Evolutionary conservation across 257 asterid genomes (phyloP).

Genomic region (Paulownia fortunei): DNA sequence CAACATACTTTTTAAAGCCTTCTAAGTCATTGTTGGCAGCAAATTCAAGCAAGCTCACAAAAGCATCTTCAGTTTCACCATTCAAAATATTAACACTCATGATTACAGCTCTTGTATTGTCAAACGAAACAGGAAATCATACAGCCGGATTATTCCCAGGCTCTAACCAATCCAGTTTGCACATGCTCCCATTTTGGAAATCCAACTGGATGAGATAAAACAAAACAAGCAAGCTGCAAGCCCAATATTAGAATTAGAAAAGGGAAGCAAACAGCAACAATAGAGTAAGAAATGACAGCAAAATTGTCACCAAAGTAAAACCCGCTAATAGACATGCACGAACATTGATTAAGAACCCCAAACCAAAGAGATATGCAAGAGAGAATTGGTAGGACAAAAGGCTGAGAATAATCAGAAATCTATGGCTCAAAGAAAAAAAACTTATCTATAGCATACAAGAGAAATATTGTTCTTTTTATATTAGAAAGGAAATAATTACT

Average conservation of each 20-base stretch:
- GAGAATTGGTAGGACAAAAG: too few species aligned
- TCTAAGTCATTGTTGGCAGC: constrained; percentile 78
- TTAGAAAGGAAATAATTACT: too few species aligned
- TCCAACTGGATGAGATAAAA: constrained; percentile 40
- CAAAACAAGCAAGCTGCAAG: constrained; percentile 32
- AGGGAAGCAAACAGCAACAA: neutral
- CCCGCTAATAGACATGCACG: neutral
- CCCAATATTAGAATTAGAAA: constrained; percentile 33
- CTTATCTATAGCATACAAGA: constrained; percentile 18
- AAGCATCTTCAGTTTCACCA: constrained; percentile 59
- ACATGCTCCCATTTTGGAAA: constrained; percentile 37
- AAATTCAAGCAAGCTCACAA: constrained; percentile 68
- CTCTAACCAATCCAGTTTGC: too few species aligned
- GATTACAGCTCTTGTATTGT: constrained; percentile 21
- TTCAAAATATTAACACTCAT: constrained; percentile 51
- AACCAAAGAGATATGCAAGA: too few species aligned
- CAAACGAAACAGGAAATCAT: too few species aligned
- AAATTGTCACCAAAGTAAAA: constrained; percentile 6
- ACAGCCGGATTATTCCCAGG: too few species aligned
- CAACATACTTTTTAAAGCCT: constrained; percentile 48
- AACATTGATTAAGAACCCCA: neutral
- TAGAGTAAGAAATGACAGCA: neutral
- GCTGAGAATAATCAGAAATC: constrained; percentile 9
- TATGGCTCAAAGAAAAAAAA: constrained; percentile 20
- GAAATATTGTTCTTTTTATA: too few species aligned